phyloP scores from a whole-genome alignment of 352 stramenopile species.

The Phytopythium sindhum region DNA sequence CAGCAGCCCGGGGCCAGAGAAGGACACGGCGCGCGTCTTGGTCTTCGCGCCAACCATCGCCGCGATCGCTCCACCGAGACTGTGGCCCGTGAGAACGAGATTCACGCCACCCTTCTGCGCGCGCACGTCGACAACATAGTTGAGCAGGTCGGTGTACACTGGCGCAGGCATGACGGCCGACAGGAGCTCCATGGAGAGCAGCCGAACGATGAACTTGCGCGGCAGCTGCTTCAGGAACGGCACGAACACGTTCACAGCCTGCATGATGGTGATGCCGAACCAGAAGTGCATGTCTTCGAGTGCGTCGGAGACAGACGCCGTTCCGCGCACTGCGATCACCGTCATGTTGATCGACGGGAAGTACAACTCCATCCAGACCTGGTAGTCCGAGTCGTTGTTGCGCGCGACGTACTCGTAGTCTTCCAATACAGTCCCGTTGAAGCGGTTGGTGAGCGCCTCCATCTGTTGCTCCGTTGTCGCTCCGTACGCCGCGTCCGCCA shows the following conservation, averaged over 20 bases:
- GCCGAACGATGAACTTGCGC: constrained; percentile 56
- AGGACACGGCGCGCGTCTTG: constrained; percentile 67
- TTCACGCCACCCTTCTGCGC: constrained; percentile 43
- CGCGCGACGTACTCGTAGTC: constrained; percentile 71
- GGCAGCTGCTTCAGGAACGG: constrained; percentile 84
- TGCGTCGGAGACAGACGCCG: constrained; percentile 69
- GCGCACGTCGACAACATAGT: constrained; percentile 45
- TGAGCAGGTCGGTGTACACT: constrained; percentile 52
- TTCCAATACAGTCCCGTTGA: constrained; percentile 66
- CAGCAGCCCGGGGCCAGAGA: constrained; percentile 67
- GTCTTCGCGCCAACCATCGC: constrained; percentile 75
- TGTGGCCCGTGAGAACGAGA: constrained; percentile 75
- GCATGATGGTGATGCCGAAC: constrained; percentile 87
- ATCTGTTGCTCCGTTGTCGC: constrained; percentile 62
- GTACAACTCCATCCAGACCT: constrained; percentile 81
- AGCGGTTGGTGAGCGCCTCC: constrained; percentile 56
- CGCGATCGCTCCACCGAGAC: constrained; percentile 69
- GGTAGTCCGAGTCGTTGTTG: constrained; percentile 73
- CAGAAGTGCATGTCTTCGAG: constrained; percentile 85
- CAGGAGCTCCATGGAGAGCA: constrained; percentile 78
- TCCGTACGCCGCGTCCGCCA: constrained; percentile 75
- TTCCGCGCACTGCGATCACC: constrained; percentile 76
- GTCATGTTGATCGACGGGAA: constrained; percentile 79
- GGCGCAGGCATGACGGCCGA: constrained; percentile 55
- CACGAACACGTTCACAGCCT: constrained; percentile 73